Base-by-base conservation (phyloP, 1,139 yeast species). In the Suzukiozyma palmioleophila region DNA sequence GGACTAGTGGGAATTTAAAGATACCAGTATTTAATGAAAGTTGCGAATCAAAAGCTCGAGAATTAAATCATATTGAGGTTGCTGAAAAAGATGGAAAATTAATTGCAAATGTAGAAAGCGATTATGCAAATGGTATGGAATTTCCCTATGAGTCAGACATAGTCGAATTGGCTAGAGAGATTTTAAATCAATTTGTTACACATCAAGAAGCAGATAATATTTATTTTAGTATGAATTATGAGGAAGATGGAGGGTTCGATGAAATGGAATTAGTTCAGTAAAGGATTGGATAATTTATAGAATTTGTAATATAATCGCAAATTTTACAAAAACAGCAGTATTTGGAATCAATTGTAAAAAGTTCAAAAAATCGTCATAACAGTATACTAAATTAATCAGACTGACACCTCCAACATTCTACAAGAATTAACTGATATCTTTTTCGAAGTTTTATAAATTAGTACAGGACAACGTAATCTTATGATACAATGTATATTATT, bases 151-250 rank as follows among this genome's bases (percentile, higher is more conserved):
- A 78, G 43, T 73, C 73, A 39, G 80, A 77, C 39, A 78, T 82
- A 15, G 75, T 84, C 34, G 89, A 82, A 49, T 60, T 82, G 52
- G 81, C 94, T 0, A 69, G 89, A 48, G 88, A 82, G 48, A 74
- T 88, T 16, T 63, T 88, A 41, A 89, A 84, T 40, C 71, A 73
- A 32, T 77, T 82, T 45, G 77, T 81, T 8, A 84, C 88, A 9
- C 81, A 81, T 51, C 88, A 85, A 47, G 95, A 86, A 50, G 89
- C 89, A 0, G 95, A 87, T 56, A 77, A 81, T 41, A 64, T 87
- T 43, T 86, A 79, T 56, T 66, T 75, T 42, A 79, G 84, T 42
- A 80, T 84, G 77, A 78, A 79, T 43, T 59, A 66, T 40, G 73
- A 66, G 42, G 59, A 51, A 16, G 45, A 44, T 9, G 46, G 42